These are phyloP conservation scores for Penicillium goetzii DNA, from an alignment of 495 filamentous ascomycete genomes.

Conservation along the genomic window DNA sequence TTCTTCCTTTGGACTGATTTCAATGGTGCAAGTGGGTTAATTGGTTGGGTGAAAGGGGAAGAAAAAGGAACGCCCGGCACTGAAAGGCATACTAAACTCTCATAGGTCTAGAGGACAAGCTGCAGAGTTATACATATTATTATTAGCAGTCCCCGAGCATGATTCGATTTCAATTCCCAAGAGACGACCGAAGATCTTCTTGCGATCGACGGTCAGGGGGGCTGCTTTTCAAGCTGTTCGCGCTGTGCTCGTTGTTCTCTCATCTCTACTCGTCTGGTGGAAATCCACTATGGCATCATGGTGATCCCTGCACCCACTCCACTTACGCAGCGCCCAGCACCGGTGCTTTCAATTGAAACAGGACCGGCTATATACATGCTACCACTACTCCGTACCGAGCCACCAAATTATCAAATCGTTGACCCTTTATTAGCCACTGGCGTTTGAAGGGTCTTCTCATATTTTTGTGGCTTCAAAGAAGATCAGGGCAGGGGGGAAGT, in stretches of 20 bases:
- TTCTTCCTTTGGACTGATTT: background rate
- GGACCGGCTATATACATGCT: background rate
- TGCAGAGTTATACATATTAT: background rate
- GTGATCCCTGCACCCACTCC: constrained; percentile 19
- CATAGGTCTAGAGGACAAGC: background rate
- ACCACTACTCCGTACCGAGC: background rate
- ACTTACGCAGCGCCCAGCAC: constrained; percentile 11
- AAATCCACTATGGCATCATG: constrained; percentile 14
- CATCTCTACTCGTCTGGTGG: background rate
- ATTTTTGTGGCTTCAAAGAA: background rate
- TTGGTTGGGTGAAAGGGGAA: background rate
- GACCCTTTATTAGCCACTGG: background rate
- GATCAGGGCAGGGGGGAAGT: background rate
- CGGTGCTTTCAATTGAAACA: background rate
- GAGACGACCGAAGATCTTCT: background rate
- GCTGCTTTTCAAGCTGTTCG: background rate
- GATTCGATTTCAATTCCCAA: background rate
- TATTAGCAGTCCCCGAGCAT: background rate
- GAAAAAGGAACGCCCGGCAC: background rate
- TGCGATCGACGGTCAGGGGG: constrained; percentile 5
- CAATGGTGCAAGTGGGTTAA: background rate
- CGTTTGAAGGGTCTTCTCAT: background rate
- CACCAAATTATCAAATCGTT: background rate
- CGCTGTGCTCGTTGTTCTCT: background rate
- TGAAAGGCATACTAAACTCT: background rate